Base-by-base conservation (phyloP, 441 rosid species). In the Eugenia klotzschiana region DNA sequence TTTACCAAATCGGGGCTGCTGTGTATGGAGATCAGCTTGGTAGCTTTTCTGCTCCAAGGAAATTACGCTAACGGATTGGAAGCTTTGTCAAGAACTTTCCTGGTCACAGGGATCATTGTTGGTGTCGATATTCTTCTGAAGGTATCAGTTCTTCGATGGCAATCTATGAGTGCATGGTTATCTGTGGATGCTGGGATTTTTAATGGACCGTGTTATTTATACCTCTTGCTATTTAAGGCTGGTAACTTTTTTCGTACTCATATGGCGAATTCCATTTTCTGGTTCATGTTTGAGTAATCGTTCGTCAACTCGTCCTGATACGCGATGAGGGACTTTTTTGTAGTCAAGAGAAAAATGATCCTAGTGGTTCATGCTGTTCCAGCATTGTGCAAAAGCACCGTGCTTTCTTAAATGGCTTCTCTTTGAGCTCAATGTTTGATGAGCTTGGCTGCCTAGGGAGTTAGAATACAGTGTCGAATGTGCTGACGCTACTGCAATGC, bases 1-100 rank as follows among this genome's bases (percentile, higher is more conserved):
- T 88, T 91, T 54, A 90, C 93, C 7, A 84, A 57, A 20, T 89
- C 92, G 20, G 86, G 88, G 51, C 87, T 92, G 82, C 81, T 90
- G 53, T 91, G 84, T 85, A 83, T 91, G 90, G 93, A 92, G 85
- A 86, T 91, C 49, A 91, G 94, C 88, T 82, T 91, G 81, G 87
- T 91, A 41, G 91, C 88, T 26, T 90, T 91, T 83, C 82, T 92
- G 69, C 91, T 92, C 26, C 94, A 88, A 83, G 92, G 91, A 69
- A 89, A 88, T 83, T 92, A 92, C 51, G 86, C 90, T 22, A 89
- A 87, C 55, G 91, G 92, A 40, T 84, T 89, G 86, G 91, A 89
- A 83, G 86, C 91, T 73, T 85, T 91, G 83, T 86, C 91, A 16
- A 89, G 88, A 52, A 90, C 90, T 83, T 92, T 87, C 54, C 86